phyloP scores from a whole-genome alignment of 2,329 filamentous ascomycete genomes.

The Xylariales sp. region DNA sequence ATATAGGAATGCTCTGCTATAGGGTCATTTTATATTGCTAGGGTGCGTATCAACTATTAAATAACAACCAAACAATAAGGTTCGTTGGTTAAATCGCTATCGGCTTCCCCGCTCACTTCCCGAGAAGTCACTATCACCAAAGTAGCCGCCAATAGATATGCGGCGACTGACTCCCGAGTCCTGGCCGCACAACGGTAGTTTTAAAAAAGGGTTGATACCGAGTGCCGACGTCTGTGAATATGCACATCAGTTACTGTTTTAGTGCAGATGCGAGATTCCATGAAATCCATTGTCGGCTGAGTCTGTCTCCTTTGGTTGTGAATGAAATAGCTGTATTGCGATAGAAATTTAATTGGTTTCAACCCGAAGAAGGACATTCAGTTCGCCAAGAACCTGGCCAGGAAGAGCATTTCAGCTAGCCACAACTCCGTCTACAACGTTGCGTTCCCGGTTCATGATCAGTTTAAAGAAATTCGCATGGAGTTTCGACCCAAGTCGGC shows the following conservation, averaged over 20 bases:
- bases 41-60: too few relatives aligned
- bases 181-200: neutral
- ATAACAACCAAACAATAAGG: too few relatives aligned
- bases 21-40: too few relatives aligned
- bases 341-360: neutral
- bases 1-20: too few relatives aligned
- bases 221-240: neutral
- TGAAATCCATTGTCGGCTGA: neutral
- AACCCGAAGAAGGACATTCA: neutral
- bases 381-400: neutral
- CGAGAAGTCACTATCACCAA: too few relatives aligned
- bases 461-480: neutral
- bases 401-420: neutral
- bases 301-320: neutral
- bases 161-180: too few relatives aligned
- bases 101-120: too few relatives aligned
- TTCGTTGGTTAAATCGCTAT: too few relatives aligned
- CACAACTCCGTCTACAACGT: neutral
- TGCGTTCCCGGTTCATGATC: neutral
- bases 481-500: neutral
- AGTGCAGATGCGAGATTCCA: neutral
- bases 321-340: neutral
- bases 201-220: neutral
- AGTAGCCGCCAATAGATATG: too few relatives aligned
- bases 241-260: neutral